A percentile compares a stretch with the other conserved stretches of the same genome.
phyloP scores from a whole-genome alignment of 2,329 filamentous ascomycete species.

The Fusarium sp. region DNA sequence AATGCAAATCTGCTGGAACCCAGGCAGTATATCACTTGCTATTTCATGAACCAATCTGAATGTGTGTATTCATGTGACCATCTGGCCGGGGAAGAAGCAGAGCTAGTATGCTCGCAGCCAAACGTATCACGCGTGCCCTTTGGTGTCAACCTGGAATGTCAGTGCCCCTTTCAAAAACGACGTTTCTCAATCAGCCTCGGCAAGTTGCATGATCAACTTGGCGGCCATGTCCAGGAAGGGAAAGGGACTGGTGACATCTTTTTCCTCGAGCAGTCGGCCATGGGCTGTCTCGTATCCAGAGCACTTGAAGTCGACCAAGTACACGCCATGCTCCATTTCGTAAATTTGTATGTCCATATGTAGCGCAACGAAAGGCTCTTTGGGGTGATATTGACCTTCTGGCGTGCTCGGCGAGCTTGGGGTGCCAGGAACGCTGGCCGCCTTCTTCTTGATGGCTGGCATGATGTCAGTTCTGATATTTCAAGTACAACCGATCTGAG shows the following conservation, averaged over 20 bases:
- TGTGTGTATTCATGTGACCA: neutral
- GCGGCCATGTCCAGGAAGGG: slow-evolving; percentile 95
- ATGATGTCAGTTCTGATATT: slow-evolving; percentile 18
- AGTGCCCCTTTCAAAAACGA: neutral
- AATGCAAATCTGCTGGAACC: neutral
- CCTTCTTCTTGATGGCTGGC: slow-evolving; percentile 44
- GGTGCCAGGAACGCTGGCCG: slow-evolving; percentile 31
- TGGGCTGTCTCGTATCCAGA: slow-evolving; percentile 89
- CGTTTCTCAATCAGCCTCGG: slow-evolving; percentile 72
- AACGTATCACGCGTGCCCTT: neutral
- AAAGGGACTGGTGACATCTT: slow-evolving; percentile 94
- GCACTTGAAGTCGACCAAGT: slow-evolving; percentile 98
- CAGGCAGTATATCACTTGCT: neutral
- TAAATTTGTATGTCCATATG: slow-evolving; percentile 97
- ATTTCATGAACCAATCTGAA: neutral
- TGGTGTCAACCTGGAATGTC: neutral
- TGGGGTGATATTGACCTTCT: slow-evolving; percentile 54
- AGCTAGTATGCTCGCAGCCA: neutral
- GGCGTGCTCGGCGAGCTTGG: slow-evolving; percentile 38
- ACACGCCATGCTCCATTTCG: slow-evolving; percentile 90
- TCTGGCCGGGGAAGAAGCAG: neutral
- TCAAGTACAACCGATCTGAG: neutral
- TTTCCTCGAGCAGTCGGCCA: slow-evolving; percentile 83
- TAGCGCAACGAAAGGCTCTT: slow-evolving; percentile 81
- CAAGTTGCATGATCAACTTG: slow-evolving; percentile 90